Evolutionary conservation across 1,284 basidiomycete species (phyloP), one percentile per base, ranked within the genome.

Genomic region (Hymenochaete sp.): DNA sequence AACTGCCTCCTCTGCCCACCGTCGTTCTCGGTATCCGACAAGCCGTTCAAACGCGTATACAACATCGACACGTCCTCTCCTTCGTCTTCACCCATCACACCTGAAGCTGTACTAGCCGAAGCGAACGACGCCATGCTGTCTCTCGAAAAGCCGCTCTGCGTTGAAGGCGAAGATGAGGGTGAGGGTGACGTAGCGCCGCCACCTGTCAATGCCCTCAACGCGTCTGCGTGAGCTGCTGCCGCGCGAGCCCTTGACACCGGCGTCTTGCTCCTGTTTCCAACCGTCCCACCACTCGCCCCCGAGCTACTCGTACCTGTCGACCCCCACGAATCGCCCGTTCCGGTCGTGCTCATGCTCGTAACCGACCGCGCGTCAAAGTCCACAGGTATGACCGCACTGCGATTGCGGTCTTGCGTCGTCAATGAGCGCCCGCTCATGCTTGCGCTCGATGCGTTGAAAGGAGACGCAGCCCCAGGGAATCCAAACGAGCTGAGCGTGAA

Each of bases 211-310:
- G 26, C 25, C 18, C 35, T 44, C 31, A 49, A 26, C 33, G 47
- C 47, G 16, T 49, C 47, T 24, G 47, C 47, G 22, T 45, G 47
- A 8, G 45, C 45, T 27, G 47, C 47, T 21, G 47, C 47, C 14
- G 31, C 24, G 3, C 47, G 42, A 14, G 27, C 38, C 14, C 32
- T 33, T 10, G 38, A 39, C 28, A 41, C 38, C 25, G 43, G 43
- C 3, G 43, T 38, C 21, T 42, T 27, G 11, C 42, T 39, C 25
- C 43, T 38, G 13, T 5, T 19, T 35, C 8, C 5, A 35, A 19
- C 5, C 13, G 14, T 19, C 5, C 14, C 14, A 5, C 32, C 32
- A 5, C 14, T 16, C 5, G 32, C 21, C 13, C 8, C 5, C 13
- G 14, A 19, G 5, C 14, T 16, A 16, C 21, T n/a, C 21, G 32